Base-by-base conservation (phyloP, 129 eudicot genomes). In the Pittosporum tobira region DNA sequence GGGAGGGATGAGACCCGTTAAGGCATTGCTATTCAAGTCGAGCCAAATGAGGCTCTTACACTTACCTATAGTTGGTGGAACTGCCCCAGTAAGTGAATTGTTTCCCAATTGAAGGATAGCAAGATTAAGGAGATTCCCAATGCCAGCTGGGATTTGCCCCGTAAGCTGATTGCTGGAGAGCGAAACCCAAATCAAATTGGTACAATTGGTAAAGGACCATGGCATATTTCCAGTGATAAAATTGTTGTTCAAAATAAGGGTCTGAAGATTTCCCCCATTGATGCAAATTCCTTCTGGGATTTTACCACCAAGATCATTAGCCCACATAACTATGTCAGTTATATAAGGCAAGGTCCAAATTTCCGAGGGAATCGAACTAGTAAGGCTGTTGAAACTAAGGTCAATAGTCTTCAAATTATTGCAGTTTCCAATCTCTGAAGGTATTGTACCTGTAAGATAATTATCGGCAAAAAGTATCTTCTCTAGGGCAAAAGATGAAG, bases 91-190 rank as follows among this genome's bases (percentile, higher is more conserved):
- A 4, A 88, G 68, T 15, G 94, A 80, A 57, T 88, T 88, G 66
- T 83, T 88, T 4, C 94, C 96, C 72, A 88, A 56, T 48, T 88
- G 96, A 24, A 88, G 88, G 44, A 88, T 88, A 21, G 96, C 96
- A 25, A 88, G 86, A 77, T 78, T 83, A 6, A 68, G 77, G 19
- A 88, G 84, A 66, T 83, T 78, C 25, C 84, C 86, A 2, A 88
- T 77, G 0, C 72, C 88, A 5, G 72, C 48, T 8, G 96, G 96
- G 50, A 88, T 77, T 45, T 73, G 73, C 1, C 96, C 96, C 0
- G 38, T 62, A 10, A 88, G 68, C 2, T 70, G 75, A 72, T 88
- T 88, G 78, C 83, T 88, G 5, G 96, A 80, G 7, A 88, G 71
- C 26, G 96, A 80, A 43, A 88, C 84, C 96, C 96, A 88, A 26